phyloP scores from a whole-genome alignment of 202 grass and related monocot genomes.

The Elaeis oleifera region DNA sequence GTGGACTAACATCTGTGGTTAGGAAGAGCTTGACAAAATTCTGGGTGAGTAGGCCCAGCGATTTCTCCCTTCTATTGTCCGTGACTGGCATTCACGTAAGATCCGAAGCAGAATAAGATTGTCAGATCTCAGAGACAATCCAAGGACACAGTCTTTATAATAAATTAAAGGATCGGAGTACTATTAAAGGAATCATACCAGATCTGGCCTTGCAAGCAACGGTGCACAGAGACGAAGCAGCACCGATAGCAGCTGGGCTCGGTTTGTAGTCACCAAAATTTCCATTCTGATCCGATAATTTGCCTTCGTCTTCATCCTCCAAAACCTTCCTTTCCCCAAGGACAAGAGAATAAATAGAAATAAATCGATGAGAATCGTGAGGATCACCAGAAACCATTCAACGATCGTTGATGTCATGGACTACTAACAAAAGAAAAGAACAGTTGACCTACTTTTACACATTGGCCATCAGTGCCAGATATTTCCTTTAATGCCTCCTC shows the following conservation, averaged over 20 bases:
- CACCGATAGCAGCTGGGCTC: conserved; percentile 17
- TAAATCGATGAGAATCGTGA: too few relatives aligned
- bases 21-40: conserved; percentile 96
- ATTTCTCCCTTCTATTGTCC: conserved; percentile 82
- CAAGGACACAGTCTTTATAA: too few relatives aligned
- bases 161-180: too few relatives aligned
- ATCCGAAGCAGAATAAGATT: background rate
- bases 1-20: conserved; percentile 46
- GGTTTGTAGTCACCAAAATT: conserved; percentile 47
- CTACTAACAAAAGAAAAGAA: background rate
- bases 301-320: conserved; percentile 63
- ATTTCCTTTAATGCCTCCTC: conserved; percentile 42
- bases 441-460: conserved; percentile 26
- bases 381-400: too few relatives aligned
- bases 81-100: background rate
- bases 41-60: conserved; percentile 74
- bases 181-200: conserved; percentile 31
- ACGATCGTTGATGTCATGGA: too few relatives aligned
- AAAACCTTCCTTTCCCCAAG: conserved; percentile 25
- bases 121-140: too few relatives aligned
- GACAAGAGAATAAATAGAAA: too few relatives aligned
- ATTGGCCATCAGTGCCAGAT: conserved; percentile 29
- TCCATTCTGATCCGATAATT: conserved; percentile 35
- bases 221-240: conserved; percentile 12
- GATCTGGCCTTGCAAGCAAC: conserved; percentile 35